A percentile compares a stretch with the other conserved stretches of the same genome.
phyloP scores from a whole-genome alignment of 73 alveolate species.

The Uronychia setigera region DNA sequence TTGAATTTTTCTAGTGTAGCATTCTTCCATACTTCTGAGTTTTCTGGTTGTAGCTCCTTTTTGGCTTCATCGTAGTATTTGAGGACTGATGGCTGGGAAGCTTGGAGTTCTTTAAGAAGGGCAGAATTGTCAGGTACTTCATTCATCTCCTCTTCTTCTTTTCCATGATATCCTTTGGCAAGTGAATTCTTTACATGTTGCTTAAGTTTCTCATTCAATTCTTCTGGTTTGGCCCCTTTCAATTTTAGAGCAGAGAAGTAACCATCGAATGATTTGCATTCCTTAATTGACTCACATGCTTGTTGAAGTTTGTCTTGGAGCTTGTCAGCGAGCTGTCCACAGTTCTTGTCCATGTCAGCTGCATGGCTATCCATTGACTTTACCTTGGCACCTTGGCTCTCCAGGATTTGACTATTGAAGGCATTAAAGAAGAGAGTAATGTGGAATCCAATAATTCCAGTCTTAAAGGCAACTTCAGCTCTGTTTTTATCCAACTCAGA shows the following conservation, averaged over 20 bases:
- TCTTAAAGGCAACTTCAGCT: constrained; percentile 88
- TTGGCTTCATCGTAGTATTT: constrained; percentile 77
- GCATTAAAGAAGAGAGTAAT: constrained; percentile 81
- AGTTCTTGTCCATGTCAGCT: constrained; percentile 63
- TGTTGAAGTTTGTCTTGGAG: constrained; percentile 78
- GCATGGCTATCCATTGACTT: constrained; percentile 5
- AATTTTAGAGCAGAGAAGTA: constrained; percentile 77
- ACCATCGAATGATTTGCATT: constrained; percentile 73
- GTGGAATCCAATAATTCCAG: constrained; percentile 87
- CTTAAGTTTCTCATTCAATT: constrained; percentile 76
- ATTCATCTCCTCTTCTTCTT: constrained; percentile 77
- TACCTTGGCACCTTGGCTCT: constrained; percentile 43
- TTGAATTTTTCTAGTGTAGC: constrained; percentile 47
- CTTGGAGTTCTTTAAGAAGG: constrained; percentile 59
- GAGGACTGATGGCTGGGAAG: constrained; percentile 65
- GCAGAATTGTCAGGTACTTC: constrained; percentile 75
- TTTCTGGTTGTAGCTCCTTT: constrained; percentile 65
- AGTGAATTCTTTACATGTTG: constrained; percentile 86
- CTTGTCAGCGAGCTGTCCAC: constrained; percentile 73
- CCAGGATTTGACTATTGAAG: constrained; percentile 67
- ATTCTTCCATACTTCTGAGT: constrained; percentile 74
- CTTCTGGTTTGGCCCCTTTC: constrained; percentile 72
- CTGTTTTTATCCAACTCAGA: constrained; percentile 81
- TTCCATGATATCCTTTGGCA: constrained; percentile 93
- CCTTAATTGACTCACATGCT: constrained; percentile 69